Percentiles rank a stretch among this genome's conserved stretches.
Conservation (phyloP, 2,329 filamentous ascomycete species). For the Cladophialophora psammophila region DNA sequence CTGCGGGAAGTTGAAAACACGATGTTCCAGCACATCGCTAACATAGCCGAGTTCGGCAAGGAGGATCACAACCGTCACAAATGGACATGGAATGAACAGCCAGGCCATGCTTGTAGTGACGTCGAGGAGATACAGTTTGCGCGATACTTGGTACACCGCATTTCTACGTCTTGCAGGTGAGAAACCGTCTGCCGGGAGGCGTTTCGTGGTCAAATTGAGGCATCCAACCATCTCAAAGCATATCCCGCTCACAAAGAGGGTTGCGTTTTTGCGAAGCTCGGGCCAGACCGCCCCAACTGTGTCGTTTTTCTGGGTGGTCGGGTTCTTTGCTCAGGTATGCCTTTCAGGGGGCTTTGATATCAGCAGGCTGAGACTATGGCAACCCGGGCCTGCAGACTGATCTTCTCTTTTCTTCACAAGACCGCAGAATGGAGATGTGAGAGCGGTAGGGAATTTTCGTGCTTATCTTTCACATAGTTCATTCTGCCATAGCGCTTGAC, state of each 20-base stretch:
- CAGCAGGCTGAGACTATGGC: background rate
- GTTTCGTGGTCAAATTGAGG: background rate
- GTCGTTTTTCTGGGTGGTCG: background rate
- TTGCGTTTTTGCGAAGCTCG: background rate
- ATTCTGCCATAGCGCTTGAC: background rate
- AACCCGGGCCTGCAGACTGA: background rate
- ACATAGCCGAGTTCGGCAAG: background rate
- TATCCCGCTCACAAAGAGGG: background rate
- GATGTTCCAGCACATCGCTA: background rate
- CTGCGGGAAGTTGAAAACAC: background rate
- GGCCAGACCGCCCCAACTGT: background rate
- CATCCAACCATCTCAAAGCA: background rate
- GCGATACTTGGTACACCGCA: conserved; percentile 4
- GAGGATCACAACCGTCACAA: background rate
- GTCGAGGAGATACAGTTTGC: background rate
- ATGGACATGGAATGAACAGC: background rate
- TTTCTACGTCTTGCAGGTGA: background rate
- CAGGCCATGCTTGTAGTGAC: background rate
- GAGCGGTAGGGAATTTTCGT: background rate
- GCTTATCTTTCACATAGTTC: background rate
- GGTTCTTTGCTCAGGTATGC: background rate
- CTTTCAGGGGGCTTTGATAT: background rate
- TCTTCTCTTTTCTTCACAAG: background rate
- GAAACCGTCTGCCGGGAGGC: background rate
- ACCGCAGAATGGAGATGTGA: background rate